Evolutionary conservation across 2,329 filamentous ascomycete genomes (phyloP), one percentile per base, ranked within the genome.

Genomic region (Aspergillus spinulosporus): DNA sequence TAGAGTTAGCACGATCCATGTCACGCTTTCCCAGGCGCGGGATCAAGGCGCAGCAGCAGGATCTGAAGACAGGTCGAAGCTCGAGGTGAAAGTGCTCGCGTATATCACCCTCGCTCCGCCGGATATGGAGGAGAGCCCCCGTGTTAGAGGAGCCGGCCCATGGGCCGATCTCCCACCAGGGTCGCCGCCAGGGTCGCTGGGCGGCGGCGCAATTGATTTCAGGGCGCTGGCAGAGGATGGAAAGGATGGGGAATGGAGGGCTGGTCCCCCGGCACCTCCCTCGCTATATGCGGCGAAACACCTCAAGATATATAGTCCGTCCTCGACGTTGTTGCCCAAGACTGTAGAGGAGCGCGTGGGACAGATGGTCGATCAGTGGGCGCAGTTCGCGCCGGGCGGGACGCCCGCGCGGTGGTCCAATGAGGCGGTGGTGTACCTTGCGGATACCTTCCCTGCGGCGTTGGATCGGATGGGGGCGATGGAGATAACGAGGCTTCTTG

Each of bases 301-400:
- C 21, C 5, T 48, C n/a, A 14, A 36, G 14, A 3, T 34, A 2
- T 37, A 48, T n/a, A 48, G 31, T 8, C 45, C 31, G 5, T 34
- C 31, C 4, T 15, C n/a, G n/a, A 37, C 5, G 1, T 4, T 48
- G 9, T 34, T 34, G 2, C 45, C 31, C 7, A 31, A 31, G 39
- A 37, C 53, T 11, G 15, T 46, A 6, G 53, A 45, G 8, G 26
- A 37, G 21, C 46, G 53, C 2, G 14, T 31, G 21, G 39, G n/a
- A 39, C 49, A 42, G 32, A 31, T 56, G 3, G 47, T 56, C 3
- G 53, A 56, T 8, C 53, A 56, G 2, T 56, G 53, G 53, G 21
- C 53, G 21, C 29, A 40, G 9, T 51, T 56, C 32, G 37, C 15
- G 26, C 53, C 53, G 2, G 53, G 47, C 2, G 46, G 39, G 6